A percentile compares a stretch with the other conserved stretches of the same genome.
Conservation (phyloP, 2,329 filamentous ascomycete genomes). For the Knufia fluminis region DNA sequence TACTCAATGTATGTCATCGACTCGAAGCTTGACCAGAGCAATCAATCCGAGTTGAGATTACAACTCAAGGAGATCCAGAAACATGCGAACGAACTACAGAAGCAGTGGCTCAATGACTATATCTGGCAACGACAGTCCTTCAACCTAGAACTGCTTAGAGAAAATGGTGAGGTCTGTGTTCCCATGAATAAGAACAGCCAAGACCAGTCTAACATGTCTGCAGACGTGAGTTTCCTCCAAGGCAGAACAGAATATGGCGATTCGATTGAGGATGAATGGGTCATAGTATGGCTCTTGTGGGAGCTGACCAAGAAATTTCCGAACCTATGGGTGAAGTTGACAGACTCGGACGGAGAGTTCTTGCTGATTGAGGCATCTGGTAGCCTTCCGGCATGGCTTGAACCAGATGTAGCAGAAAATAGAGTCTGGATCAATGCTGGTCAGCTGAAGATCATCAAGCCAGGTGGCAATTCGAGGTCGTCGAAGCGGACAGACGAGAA, state of each 20-base stretch:
- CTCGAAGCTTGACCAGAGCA: constrained; percentile 42
- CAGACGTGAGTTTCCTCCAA: constrained; percentile 51
- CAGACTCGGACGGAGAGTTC: constrained; percentile 89
- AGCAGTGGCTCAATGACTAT: constrained; percentile 65
- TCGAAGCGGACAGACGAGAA: constrained; percentile 31
- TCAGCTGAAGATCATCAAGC: constrained; percentile 61
- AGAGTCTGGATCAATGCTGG: constrained; percentile 81
- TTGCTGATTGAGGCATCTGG: constrained; percentile 88
- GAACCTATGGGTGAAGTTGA: constrained; percentile 70
- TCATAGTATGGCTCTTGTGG: constrained; percentile 80
- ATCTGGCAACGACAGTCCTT: constrained; percentile 92
- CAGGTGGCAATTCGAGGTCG: constrained; percentile 41
- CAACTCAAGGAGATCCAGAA: constrained; percentile 65
- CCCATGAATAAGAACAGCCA: constrained; percentile 8
- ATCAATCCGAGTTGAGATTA: constrained; percentile 49
- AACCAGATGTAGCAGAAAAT: constrained; percentile 78
- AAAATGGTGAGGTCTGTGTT: constrained; percentile 46
- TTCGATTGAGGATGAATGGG: constrained; percentile 94
- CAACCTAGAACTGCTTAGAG: constrained; percentile 51
- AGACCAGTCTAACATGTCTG: constrained; percentile 19
- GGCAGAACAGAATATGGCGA: constrained; percentile 84
- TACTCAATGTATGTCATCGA: constrained; percentile 71
- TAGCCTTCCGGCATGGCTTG: constrained; percentile 79
- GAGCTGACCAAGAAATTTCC: constrained; percentile 66
- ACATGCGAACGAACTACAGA: constrained; percentile 54